Evolutionary conservation across 2,329 filamentous ascomycete genomes (phyloP), one percentile per base, ranked within the genome.

Genomic region (Monilinia vaccinii-corymbosi): DNA sequence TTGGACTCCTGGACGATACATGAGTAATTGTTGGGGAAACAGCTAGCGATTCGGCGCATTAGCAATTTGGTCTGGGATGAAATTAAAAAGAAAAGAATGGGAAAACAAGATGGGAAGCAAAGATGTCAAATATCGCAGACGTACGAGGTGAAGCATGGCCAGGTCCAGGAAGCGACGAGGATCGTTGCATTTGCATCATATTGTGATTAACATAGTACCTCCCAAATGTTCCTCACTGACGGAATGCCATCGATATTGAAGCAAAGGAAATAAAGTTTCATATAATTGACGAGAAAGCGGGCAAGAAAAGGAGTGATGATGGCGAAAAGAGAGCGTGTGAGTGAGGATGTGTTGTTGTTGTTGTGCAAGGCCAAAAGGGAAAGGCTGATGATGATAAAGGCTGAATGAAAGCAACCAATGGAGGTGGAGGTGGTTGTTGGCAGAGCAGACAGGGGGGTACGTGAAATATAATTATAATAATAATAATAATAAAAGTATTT

Each of bases 1-100:
- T 81, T 66, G 82, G 79, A 67, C 79, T 79, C 71, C 78, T 76
- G 62, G 83, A 81, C 60, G 76, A 75, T 61, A 74, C 71, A 66
- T 79, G 76, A 60, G 79, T 77, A 63, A 75, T 72, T 67, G 79
- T 76, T 62, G 80, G 77, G 62, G 81, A 81, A 58, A 75, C 73
- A 72, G 80, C 81, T 83, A 65, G 38, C 52, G 46, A 51, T 23
- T 46, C 32, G 64, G 63, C 60, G 66, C 47, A 58, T 45, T 55
- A 48, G 47, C 25, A 58, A 44, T 16, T 28, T 48, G 40, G 52
- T 58, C 46, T 34, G 11, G 38, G 13, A 47, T 31, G 40, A 40
- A 40, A 18, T 46, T 18, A 18, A 23, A 28, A 47, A 16, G 45
- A n/a, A 36, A 11, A n/a, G 18, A 8, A n/a, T 14, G 14, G 14